Base-by-base conservation (phyloP, 2,329 filamentous ascomycete genomes). In the Pseudopithomyces chartarum region DNA sequence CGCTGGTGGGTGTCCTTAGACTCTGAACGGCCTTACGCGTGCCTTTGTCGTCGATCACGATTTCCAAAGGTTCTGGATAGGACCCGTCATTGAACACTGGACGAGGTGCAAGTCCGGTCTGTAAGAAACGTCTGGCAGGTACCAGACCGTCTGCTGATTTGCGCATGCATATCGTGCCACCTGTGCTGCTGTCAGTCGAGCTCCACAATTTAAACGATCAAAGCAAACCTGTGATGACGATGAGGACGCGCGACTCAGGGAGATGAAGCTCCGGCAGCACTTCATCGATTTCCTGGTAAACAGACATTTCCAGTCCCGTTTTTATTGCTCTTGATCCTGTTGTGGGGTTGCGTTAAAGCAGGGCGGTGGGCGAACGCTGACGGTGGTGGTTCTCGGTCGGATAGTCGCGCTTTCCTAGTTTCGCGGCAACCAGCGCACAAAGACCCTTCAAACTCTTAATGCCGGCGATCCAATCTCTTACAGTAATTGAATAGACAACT, bases 81-180 rank as follows among this genome's bases (percentile, higher is more conserved):
- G 87, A 87, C 55, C 84, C 82, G 75, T 97, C 92, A 73, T 97
- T 96, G 81, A 97, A 97, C 1, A 89, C 90, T 2, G 91, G 90
- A 32, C 91, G 84, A 8, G 90, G 90, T 3, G 90, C 89, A 81
- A 97, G 89, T 67, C 91, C 92, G 63, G 87, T 87, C 67, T 95
- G 85, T 43, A 96, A 81, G 73, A 97, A 97, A 3, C 90, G 89
- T 66, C 74, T 66, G 15, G 81, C 81, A 6, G 93, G 93, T 34
- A 95, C 83, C 52, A 96, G 86, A 1, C 93, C 93, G 63, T 92
- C 86, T 8, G 85, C 84, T 10, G 91, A 92, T 53, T 87, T 88
- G 71, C 89, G 87, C 93, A 97, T 97, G 78, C 92, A 97, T 68
- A 97, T 97, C 6, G 90, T 92, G 43, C 90, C 90, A 58, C 84